Evolutionary conservation across 768 basidiomycete species (phyloP).

Genomic region (Cubamyces lactineus): DNA sequence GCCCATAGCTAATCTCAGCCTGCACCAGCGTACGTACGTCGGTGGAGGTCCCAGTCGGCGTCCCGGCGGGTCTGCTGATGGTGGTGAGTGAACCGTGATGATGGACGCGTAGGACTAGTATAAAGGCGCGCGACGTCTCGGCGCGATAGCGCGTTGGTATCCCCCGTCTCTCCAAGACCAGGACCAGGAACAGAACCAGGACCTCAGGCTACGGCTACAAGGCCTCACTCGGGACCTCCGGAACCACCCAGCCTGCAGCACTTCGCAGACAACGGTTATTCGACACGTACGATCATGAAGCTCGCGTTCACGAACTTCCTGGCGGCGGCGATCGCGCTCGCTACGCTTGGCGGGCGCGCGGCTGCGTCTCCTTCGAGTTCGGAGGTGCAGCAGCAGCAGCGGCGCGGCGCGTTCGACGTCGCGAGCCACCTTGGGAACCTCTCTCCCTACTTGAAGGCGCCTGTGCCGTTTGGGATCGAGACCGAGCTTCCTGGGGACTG

Average conservation of each 20-base stretch:
- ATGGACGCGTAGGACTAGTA: too few species aligned
- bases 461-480: conserved; percentile 34
- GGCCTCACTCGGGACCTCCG: not conserved
- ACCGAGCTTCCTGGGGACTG: conserved; percentile 42
- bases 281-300: conserved; percentile 15
- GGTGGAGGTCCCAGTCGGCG: too few species aligned
- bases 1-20: too few species aligned
- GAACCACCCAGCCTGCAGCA: not conserved
- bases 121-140: too few species aligned
- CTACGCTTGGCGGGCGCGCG: conserved; percentile 5
- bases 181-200: too few species aligned
- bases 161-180: not conserved
- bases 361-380: not conserved
- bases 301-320: conserved; percentile 10
- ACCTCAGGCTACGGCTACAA: too few species aligned
- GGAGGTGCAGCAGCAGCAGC: not conserved
- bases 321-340: conserved; percentile 10
- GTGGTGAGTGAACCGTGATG: too few species aligned
- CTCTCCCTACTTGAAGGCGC: conserved; percentile 41
- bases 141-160: too few species aligned
- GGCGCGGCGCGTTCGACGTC: conserved; percentile 17
- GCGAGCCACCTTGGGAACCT: conserved; percentile 38
- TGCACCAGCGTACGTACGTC: too few species aligned
- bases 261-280: not conserved
- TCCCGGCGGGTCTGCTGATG: too few species aligned